These are phyloP conservation scores for Melastoma candidum DNA, from an alignment of 441 rosid genomes.

Conservation along the genomic window DNA sequence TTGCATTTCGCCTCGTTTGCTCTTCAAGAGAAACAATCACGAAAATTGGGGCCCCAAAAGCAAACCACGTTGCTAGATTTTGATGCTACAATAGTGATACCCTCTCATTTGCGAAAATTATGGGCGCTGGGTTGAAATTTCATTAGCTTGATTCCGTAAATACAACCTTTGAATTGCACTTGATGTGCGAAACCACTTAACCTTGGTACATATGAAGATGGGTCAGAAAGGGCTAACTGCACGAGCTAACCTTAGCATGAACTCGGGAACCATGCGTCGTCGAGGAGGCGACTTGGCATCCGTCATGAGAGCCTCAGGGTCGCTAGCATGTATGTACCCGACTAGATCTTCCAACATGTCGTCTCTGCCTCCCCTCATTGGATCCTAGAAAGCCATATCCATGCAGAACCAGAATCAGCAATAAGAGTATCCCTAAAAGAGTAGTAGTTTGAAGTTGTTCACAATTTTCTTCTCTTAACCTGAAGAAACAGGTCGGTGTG, in stretches of 20 bases:
- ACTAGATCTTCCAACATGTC: slow-evolving; percentile 78
- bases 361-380: slow-evolving; percentile 93
- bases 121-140: too few relatives aligned
- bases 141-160: too few relatives aligned
- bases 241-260: slow-evolving; percentile 75
- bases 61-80: too few relatives aligned
- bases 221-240: slow-evolving; percentile 73
- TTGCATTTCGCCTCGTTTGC: too few relatives aligned
- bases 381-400: slow-evolving; percentile 54
- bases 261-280: slow-evolving; percentile 89
- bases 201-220: too few relatives aligned
- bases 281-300: slow-evolving; percentile 52
- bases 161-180: too few relatives aligned
- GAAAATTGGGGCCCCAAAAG: too few relatives aligned
- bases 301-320: slow-evolving; percentile 42
- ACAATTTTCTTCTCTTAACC: slow-evolving; percentile 27
- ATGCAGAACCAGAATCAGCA: background rate
- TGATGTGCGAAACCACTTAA: too few relatives aligned
- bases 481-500: slow-evolving; percentile 96
- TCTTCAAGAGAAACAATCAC: too few relatives aligned
- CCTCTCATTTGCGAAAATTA: too few relatives aligned
- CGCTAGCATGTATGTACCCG: slow-evolving; percentile 46
- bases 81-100: too few relatives aligned
- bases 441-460: background rate
- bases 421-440: slow-evolving; percentile 6